phyloP scores from a whole-genome alignment of 495 filamentous ascomycete genomes.

The Talaromyces borbonicus region DNA sequence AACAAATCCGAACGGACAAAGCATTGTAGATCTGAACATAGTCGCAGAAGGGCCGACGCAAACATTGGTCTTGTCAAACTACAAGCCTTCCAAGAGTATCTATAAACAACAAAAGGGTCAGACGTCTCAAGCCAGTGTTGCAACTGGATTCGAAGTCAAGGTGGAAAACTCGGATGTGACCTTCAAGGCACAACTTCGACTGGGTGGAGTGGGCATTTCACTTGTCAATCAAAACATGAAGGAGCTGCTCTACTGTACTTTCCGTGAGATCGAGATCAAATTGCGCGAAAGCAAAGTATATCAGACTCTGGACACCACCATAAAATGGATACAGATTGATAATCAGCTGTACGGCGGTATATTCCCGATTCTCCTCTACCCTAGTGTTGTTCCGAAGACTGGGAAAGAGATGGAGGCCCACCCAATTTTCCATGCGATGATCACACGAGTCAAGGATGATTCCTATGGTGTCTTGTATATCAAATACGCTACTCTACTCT shows the following conservation, averaged over 20 bases:
- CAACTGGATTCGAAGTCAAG: constrained; percentile 83
- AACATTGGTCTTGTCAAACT: constrained; percentile 89
- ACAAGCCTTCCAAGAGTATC: constrained; percentile 83
- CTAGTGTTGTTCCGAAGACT: constrained; percentile 96
- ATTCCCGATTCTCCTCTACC: constrained; percentile 95
- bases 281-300: constrained; percentile 86
- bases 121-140: constrained; percentile 48
- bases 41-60: constrained; percentile 91
- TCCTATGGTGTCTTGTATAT: constrained; percentile 97
- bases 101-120: constrained; percentile 69
- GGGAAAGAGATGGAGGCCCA: constrained; percentile 95
- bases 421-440: constrained; percentile 82
- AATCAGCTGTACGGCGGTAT: constrained; percentile 98
- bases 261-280: constrained; percentile 85
- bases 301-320: constrained; percentile 76
- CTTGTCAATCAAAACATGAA: constrained; percentile 85
- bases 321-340: constrained; percentile 99
- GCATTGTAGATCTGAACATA: constrained; percentile 93
- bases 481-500: constrained; percentile 87
- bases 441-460: constrained; percentile 94
- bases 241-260: constrained; percentile 88
- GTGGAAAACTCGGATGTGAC: constrained; percentile 75
- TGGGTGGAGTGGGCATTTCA: constrained; percentile 89
- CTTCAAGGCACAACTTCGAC: constrained; percentile 75
- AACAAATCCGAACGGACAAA: constrained; percentile 48